Conservation (phyloP, 768 basidiomycete species). For the Mycena albidolilacea region DNA sequence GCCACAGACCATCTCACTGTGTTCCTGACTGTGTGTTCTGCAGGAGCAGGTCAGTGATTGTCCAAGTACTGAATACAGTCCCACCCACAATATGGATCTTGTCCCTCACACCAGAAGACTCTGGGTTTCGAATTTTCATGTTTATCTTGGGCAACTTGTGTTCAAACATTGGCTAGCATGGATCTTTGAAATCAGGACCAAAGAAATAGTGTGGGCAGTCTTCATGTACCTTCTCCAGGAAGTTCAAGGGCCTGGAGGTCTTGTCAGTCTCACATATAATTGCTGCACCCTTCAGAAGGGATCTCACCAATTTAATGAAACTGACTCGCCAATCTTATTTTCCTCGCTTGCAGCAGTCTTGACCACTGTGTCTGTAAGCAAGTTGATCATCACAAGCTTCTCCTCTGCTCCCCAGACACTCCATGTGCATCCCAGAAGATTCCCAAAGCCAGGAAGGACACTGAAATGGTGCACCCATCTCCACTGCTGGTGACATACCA, state of each 20-base stretch:
- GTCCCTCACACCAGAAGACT: too few species aligned
- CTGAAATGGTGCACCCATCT: not conserved
- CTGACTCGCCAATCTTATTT: slow-evolving; percentile 69
- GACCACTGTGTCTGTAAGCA: slow-evolving; percentile 77
- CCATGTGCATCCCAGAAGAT: slow-evolving; percentile 77
- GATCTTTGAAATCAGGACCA: slow-evolving; percentile 10
- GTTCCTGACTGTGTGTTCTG: too few species aligned
- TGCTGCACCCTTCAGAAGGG: not conserved
- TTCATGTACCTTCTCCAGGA: slow-evolving; percentile 68
- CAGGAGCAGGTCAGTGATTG: too few species aligned
- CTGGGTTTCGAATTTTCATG: too few species aligned
- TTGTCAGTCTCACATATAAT: not conserved
- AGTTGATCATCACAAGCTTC: slow-evolving; percentile 76
- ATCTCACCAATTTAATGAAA: slow-evolving; percentile 74
- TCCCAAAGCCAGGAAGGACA: slow-evolving; percentile 58
- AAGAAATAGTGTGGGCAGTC: not conserved
- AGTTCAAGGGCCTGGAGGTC: slow-evolving; percentile 71
- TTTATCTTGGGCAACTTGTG: too few species aligned
- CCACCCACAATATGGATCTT: too few species aligned
- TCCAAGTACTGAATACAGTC: too few species aligned
- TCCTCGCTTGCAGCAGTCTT: slow-evolving; percentile 69
- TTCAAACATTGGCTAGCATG: too few species aligned
- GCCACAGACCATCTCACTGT: too few species aligned
- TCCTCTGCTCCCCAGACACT: slow-evolving; percentile 76
- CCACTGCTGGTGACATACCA: slow-evolving; percentile 11